Evolutionary conservation across 371 early-diverging fungal species (phyloP), one percentile per base, ranked within the genome.

Genomic region (Choanephora cucurbitarum): DNA sequence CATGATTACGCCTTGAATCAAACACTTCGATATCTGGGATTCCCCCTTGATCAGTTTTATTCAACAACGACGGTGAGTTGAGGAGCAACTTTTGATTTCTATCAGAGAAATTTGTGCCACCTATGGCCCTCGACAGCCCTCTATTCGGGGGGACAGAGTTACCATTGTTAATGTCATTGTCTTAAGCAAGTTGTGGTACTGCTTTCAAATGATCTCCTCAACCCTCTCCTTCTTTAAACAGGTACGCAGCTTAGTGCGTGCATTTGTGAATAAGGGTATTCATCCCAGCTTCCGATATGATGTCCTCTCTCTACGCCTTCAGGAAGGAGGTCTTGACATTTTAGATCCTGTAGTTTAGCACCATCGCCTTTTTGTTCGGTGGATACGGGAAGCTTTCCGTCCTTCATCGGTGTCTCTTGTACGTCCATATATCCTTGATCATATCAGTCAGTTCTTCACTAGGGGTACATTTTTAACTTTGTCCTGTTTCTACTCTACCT

Each of bases 161-260:
- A 51, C 42, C 19, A 48, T 62, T 13, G 15, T 52, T 7, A 67
- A 67, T 44, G 32, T 59, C 13, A 32, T 67, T 0, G 37, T 56
- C 18, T 49, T 67, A 14, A 52, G 59, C 4, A 43, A 39, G 5
- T 43, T 58, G 3, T 67, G 67, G 67, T 56, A 67, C 28, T 21
- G 58, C 11, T 17, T 58, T 0, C 55, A 58, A 28, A 44, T 61
- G 1, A 46, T 46, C 32, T 28, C 28, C 28, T 28, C 7, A 28
- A 3, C 28, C 7, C 28, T 28, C 28, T 28, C 28, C 28, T 40
- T 17, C 51, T 40, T 7, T 31, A 37, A 11, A 17, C 34, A 18
- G 9, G 15, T 31, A 37, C 33, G 46, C 17, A 13, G 13, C 17
- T n/a, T 40, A 13, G 13, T 13, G 4, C 17, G 40, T 5, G 13